phyloP scores from a whole-genome alignment of 2,329 filamentous ascomycete species.

The Grosmannia clavigera region DNA sequence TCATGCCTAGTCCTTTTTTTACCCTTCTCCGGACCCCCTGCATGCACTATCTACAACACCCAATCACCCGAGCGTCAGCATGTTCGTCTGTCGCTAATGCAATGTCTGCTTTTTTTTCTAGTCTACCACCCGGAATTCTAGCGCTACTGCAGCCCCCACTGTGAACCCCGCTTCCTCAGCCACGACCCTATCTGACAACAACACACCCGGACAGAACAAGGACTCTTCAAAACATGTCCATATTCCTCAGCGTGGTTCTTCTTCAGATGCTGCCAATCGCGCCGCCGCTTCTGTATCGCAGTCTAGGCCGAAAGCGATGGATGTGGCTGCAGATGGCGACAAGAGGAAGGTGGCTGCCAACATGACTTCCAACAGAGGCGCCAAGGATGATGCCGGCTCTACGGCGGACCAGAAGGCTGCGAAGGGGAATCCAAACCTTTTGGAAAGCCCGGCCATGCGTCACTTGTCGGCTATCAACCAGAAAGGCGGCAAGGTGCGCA shows the following conservation, averaged over 20 bases:
- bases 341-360: neutral
- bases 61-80: neutral
- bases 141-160: conserved; percentile 35
- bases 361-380: neutral
- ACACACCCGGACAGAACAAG: conserved; percentile 26
- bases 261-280: conserved; percentile 54
- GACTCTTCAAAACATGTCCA: conserved; percentile 44
- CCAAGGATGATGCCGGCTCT: conserved; percentile 16
- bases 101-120: conserved; percentile 19
- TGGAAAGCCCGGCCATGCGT: conserved; percentile 62
- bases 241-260: conserved; percentile 47
- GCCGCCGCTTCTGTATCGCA: conserved; percentile 57
- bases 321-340: conserved; percentile 29
- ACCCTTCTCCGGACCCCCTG: conserved; percentile 2
- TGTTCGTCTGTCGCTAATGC: conserved; percentile 31
- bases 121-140: conserved; percentile 47
- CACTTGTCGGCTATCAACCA: conserved; percentile 81
- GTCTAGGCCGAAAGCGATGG: conserved; percentile 57
- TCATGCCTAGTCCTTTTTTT: neutral
- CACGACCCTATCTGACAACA: conserved; percentile 25
- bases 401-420: conserved; percentile 9
- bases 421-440: conserved; percentile 20
- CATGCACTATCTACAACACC: neutral
- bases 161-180: conserved; percentile 35
- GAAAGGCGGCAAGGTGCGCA: conserved; percentile 64